Percentiles rank a stretch among this genome's conserved stretches.
Conservation (phyloP, 768 basidiomycete genomes). For the Phlebiopsis gigantea region DNA sequence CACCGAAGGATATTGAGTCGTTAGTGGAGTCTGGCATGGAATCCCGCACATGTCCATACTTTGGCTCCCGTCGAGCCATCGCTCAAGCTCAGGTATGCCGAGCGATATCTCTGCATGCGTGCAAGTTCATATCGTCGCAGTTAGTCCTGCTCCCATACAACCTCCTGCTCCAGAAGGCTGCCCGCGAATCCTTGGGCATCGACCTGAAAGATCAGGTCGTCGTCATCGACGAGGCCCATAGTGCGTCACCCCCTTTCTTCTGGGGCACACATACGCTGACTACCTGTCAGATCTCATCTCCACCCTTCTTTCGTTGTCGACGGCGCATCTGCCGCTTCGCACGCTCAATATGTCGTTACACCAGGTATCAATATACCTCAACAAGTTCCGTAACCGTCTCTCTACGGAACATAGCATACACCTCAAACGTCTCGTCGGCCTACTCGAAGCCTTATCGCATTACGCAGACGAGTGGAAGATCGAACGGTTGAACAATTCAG, state of each 20-base stretch:
- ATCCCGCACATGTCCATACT: constrained; percentile 83
- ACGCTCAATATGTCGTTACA: constrained; percentile 57
- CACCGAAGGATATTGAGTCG: constrained; percentile 93
- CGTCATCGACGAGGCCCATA: constrained; percentile 95
- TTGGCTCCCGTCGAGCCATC: constrained; percentile 83
- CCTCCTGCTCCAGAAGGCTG: constrained; percentile 75
- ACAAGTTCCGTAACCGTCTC: constrained; percentile 74
- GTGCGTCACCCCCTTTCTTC: constrained; percentile 38
- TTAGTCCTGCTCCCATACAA: constrained; percentile 94
- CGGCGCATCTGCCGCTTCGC: constrained; percentile 51
- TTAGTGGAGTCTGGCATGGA: constrained; percentile 68
- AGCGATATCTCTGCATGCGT: background rate
- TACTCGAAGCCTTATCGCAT: constrained; percentile 65
- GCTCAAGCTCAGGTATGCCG: constrained; percentile 78
- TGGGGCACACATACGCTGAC: background rate
- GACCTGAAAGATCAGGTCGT: constrained; percentile 80
- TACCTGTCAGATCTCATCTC: constrained; percentile 63
- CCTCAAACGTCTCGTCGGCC: constrained; percentile 69
- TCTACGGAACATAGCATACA: constrained; percentile 69
- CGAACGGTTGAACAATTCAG: constrained; percentile 8
- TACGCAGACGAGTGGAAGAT: constrained; percentile 50
- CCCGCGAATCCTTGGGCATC: constrained; percentile 85
- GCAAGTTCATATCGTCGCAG: constrained; percentile 34
- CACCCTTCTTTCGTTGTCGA: constrained; percentile 83
- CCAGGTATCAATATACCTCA: constrained; percentile 75